Conservation (phyloP, 2,329 filamentous ascomycete genomes). For the Fusarium torulosum region DNA sequence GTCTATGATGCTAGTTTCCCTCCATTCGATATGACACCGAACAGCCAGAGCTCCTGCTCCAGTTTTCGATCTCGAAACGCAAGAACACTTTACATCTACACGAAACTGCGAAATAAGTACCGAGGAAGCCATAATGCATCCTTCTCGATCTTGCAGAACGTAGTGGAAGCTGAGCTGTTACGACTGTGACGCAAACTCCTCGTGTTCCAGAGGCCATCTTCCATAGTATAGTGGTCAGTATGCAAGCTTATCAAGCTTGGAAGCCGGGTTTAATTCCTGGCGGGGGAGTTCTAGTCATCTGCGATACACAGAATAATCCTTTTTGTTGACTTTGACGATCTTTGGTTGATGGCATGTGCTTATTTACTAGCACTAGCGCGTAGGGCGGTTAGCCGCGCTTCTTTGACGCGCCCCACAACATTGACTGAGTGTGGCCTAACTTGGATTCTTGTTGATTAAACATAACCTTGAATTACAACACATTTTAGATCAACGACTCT, state of each 20-base stretch:
- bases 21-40: no score
- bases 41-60: no score
- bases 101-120: no score
- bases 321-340: not conserved
- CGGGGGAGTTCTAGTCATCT: slow-evolving; percentile 31
- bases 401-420: slow-evolving; percentile 26
- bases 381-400: slow-evolving; percentile 17
- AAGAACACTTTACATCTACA: no score
- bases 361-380: not conserved
- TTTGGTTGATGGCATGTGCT: not conserved
- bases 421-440: slow-evolving; percentile 9
- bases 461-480: slow-evolving; percentile 8
- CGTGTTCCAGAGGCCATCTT: not conserved
- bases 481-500: not conserved
- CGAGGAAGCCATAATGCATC: no score
- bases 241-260: slow-evolving; percentile 35
- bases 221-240: slow-evolving; percentile 7
- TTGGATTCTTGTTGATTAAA: slow-evolving; percentile 16
- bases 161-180: not conserved
- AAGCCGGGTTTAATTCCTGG: slow-evolving; percentile 33
- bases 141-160: no score
- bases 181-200: not conserved
- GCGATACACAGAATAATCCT: slow-evolving; percentile 2
- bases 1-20: no score
- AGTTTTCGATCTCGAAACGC: no score